Evolutionary conservation across 164 flowering plant species (phyloP).

Genomic region (Dillenia turbinata): DNA sequence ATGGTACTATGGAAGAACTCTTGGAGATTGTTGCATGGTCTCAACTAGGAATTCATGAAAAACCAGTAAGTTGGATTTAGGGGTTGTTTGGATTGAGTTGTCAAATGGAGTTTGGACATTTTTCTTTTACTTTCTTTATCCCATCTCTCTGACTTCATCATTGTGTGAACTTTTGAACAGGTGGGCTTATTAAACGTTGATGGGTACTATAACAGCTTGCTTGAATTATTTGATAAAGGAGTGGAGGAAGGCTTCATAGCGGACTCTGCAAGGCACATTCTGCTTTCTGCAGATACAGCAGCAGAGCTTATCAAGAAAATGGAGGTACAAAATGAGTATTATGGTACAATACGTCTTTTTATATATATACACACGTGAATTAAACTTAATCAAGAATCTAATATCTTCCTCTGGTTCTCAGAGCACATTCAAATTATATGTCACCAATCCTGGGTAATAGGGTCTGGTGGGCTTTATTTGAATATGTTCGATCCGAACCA

Average conservation of each 20-base stretch:
- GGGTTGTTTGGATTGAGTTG: not conserved
- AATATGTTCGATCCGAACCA: too few relatives aligned
- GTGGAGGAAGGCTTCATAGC: slow-evolving; percentile 75
- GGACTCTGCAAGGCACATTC: slow-evolving; percentile 41
- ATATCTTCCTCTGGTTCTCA: too few relatives aligned
- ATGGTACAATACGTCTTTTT: not conserved
- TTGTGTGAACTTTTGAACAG: slow-evolving; percentile 20
- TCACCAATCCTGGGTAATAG: too few relatives aligned
- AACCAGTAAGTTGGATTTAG: slow-evolving; percentile 37
- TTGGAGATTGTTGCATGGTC: slow-evolving; percentile 62
- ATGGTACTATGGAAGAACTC: slow-evolving; percentile 70
- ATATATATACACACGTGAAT: too few relatives aligned
- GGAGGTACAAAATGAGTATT: slow-evolving; percentile 37
- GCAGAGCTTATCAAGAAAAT: slow-evolving; percentile 45
- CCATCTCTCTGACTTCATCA: not conserved
- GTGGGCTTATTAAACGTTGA: slow-evolving; percentile 66
- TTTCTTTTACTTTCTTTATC: not conserved
- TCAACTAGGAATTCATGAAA: slow-evolving; percentile 65
- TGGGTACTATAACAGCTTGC: slow-evolving; percentile 58
- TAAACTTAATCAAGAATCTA: too few relatives aligned
- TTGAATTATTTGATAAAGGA: slow-evolving; percentile 62
- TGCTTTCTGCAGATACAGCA: slow-evolving; percentile 48
- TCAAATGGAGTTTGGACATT: not conserved
- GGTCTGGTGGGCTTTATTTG: too few relatives aligned
- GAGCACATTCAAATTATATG: too few relatives aligned